Base-by-base conservation (phyloP, 257 asterid genomes). In the Craterostigma plantagineum region DNA sequence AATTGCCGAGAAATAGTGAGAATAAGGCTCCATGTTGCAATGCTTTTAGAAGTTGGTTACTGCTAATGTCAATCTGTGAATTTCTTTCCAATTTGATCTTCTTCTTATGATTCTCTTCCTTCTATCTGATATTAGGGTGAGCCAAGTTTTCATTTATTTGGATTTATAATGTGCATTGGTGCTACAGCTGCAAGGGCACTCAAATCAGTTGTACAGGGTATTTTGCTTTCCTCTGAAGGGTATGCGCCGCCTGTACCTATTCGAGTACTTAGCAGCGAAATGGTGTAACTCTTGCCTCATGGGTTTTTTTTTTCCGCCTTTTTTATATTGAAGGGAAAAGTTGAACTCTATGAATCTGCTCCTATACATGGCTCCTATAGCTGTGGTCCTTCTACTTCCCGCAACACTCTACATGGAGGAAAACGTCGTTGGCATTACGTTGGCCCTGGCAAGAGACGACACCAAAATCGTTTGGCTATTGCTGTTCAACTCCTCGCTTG, bases 161-260 rank as follows among this genome's bases (percentile, higher is more conserved):
- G 95, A 47, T 83, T 83, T 51, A 52, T 83, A 36, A 73, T 83
- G 86, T 79, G 95, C 39, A 49, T 83, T 14, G 81, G 79, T 34
- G 92, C 95, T 38, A 83, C 95, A 43, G 92, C 95, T 49, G 94
- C 96, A 30, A 75, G 96, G 62, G 96, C 93, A 14, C 71, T 84
- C 46, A 84, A 84, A 54, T 77, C 96, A 17, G 96, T 84, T 48
- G 85, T 84, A 66, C 93, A 81, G 63, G 93, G 96, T 48, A 81
- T 84, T 63, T 59, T 84, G 62, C 81, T 84, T 59, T 80, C 96
- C 36, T 77, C 93, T 13, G 96, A 84, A 65, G 93, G 85, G 90
- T 80, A 38, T 15, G 16, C 49, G 39, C n/a, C n/a, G n/a, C 46
- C 45, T 17, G 33, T 9, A 3, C 18, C 35, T 10, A 11, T 45